Percentiles rank a stretch among this genome's conserved stretches.
phyloP scores from a whole-genome alignment of 148 eudicot genomes.

The Mesembryanthemum crystallinum region DNA sequence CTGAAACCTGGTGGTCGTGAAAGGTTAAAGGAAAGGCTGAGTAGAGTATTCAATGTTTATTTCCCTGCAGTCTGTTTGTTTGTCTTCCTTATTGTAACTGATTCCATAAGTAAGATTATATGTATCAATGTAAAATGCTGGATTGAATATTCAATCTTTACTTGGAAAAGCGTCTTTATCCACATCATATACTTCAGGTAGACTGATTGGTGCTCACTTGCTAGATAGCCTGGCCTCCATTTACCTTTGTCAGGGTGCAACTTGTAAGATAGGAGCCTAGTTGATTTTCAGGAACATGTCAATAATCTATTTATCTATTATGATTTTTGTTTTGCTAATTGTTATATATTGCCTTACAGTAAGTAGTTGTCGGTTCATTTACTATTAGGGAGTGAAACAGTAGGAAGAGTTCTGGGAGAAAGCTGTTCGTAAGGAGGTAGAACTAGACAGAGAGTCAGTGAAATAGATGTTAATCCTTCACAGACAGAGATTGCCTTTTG shows the following conservation, averaged over 20 bases:
- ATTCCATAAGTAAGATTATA: neutral
- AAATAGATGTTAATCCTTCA: neutral
- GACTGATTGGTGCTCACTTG: neutral
- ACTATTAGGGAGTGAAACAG: neutral
- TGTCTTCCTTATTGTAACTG: neutral
- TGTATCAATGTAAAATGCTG: neutral
- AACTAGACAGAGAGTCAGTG: neutral
- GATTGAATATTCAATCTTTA: no score
- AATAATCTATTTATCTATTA: neutral
- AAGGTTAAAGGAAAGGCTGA: neutral
- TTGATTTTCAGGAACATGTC: neutral
- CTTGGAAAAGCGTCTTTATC: neutral
- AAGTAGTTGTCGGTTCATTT: no score
- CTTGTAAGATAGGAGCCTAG: neutral
- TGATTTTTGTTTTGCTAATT: neutral
- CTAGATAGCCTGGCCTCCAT: neutral
- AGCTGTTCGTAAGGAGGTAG: neutral
- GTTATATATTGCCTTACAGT: neutral
- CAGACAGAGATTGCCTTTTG: neutral
- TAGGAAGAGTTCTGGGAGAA: neutral
- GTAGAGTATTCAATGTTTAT: neutral
- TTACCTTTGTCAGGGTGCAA: neutral
- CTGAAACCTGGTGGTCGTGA: neutral
- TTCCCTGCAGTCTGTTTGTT: constrained; percentile 1
- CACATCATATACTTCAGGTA: neutral